phyloP scores from a whole-genome alignment of 495 filamentous ascomycete species.

The Aspergillus funiculosus region DNA sequence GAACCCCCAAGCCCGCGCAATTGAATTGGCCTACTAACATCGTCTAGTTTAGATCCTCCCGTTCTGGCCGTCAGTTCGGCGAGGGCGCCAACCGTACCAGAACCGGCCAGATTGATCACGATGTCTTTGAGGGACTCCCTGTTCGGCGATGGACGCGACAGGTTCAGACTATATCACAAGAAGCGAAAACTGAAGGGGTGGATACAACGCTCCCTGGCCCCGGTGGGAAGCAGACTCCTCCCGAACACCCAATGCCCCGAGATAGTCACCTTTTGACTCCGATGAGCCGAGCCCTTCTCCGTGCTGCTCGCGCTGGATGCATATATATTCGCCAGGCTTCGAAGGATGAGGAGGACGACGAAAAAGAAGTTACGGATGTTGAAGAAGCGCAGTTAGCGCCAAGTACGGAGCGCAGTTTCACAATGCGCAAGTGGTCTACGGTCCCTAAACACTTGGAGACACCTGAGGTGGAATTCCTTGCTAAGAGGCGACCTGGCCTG shows the following conservation, averaged over 20 bases:
- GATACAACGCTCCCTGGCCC: constrained; percentile 50
- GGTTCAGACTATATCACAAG: constrained; percentile 63
- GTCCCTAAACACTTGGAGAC: constrained; percentile 72
- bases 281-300: constrained; percentile 76
- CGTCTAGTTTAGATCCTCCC: constrained; percentile 43
- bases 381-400: constrained; percentile 34
- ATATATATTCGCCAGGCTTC: constrained; percentile 50
- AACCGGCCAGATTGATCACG: constrained; percentile 79
- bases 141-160: constrained; percentile 84
- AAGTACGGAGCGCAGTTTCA: constrained; percentile 53
- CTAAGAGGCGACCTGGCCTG: constrained; percentile 78
- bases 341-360: constrained; percentile 41
- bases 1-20: neutral
- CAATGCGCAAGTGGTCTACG: constrained; percentile 69
- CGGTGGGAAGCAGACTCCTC: constrained; percentile 42
- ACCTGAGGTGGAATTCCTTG: constrained; percentile 72
- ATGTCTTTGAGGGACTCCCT: constrained; percentile 91
- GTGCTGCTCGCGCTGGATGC: constrained; percentile 69
- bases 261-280: constrained; percentile 75
- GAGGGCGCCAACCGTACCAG: constrained; percentile 63
- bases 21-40: neutral
- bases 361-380: constrained; percentile 46
- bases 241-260: constrained; percentile 71
- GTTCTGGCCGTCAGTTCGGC: constrained; percentile 39
- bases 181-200: constrained; percentile 49